Evolutionary conservation across 1,139 yeast genomes (phyloP).

Genomic region (Debaryomycetaceae sp.): DNA sequence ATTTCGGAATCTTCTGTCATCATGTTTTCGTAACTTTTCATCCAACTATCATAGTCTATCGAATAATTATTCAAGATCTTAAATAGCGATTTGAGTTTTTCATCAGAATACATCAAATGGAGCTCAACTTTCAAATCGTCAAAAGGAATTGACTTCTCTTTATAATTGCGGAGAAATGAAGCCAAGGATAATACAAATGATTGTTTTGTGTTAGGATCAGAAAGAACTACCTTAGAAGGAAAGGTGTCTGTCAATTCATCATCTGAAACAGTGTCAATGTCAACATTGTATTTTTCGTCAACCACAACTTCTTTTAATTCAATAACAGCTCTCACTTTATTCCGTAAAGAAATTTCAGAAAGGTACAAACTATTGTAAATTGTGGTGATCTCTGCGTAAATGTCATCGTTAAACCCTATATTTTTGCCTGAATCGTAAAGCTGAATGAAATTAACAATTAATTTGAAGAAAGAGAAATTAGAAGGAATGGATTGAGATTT

Average conservation of each 20-base stretch:
- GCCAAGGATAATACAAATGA: conserved; percentile 42
- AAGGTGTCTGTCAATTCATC: conserved; percentile 45
- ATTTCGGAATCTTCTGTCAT: conserved; percentile 45
- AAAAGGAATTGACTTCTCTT: conserved; percentile 12
- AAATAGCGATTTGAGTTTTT: conserved; percentile 37
- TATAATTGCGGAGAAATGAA: conserved; percentile 33
- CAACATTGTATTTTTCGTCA: conserved; percentile 28
- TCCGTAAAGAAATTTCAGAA: conserved; percentile 42
- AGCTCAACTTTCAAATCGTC: conserved; percentile 34
- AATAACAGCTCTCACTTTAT: conserved; percentile 25
- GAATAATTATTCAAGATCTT: conserved; percentile 35
- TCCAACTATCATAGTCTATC: conserved; percentile 53
- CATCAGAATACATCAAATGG: conserved; percentile 51
- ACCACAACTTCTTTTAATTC: conserved; percentile 31
- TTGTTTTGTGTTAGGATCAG: conserved; percentile 23
- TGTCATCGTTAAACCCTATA: conserved; percentile 26
- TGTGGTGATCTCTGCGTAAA: conserved; percentile 27
- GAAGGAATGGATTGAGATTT: conserved; percentile 48
- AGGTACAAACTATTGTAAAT: conserved; percentile 28
- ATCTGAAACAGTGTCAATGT: conserved; percentile 47
- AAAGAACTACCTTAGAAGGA: conserved; percentile 51
- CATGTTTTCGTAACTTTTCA: conserved; percentile 37
- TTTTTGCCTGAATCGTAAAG: conserved; percentile 31
- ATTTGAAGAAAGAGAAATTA: conserved; percentile 45
- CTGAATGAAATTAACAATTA: conserved; percentile 47